Percentiles rank a stretch among this genome's conserved stretches.
Conservation (phyloP, 768 basidiomycete genomes). For the Brasilioporus rufonigricans region DNA sequence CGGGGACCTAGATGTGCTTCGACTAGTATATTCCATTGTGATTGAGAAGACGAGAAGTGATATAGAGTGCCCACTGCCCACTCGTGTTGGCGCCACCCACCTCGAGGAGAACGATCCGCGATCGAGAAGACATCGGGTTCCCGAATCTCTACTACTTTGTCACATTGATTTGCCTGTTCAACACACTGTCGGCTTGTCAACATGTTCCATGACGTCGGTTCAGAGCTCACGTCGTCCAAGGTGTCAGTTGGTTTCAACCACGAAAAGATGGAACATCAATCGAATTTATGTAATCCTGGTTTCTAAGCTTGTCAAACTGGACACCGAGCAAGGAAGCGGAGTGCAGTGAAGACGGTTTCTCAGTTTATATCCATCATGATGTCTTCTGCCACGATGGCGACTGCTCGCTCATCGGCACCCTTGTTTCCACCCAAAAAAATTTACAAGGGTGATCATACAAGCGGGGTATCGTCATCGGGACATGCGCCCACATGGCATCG, state of each 20-base stretch:
- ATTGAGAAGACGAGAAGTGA: neutral
- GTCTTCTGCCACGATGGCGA: conserved; percentile 3
- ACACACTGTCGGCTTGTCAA: neutral
- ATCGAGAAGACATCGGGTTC: neutral
- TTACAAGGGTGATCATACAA: conserved; percentile 2
- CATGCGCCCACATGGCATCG: neutral
- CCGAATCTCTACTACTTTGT: neutral
- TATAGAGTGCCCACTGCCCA: neutral
- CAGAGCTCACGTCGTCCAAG: too few species aligned
- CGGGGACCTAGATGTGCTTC: neutral
- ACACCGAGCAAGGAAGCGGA: too few species aligned
- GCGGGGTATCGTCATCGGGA: neutral
- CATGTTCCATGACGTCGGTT: neutral
- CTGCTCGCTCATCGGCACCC: neutral
- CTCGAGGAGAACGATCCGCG: conserved; percentile 5
- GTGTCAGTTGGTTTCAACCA: too few species aligned
- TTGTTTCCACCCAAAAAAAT: neutral
- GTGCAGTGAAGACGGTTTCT: too few species aligned
- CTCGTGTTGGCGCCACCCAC: neutral
- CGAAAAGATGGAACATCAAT: too few species aligned
- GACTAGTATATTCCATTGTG: neutral
- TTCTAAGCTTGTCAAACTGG: too few species aligned
- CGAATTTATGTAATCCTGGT: neutral
- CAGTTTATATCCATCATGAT: neutral
- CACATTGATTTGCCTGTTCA: neutral